Base-by-base conservation (phyloP, 257 asterid species). In the Solanum piurae region DNA sequence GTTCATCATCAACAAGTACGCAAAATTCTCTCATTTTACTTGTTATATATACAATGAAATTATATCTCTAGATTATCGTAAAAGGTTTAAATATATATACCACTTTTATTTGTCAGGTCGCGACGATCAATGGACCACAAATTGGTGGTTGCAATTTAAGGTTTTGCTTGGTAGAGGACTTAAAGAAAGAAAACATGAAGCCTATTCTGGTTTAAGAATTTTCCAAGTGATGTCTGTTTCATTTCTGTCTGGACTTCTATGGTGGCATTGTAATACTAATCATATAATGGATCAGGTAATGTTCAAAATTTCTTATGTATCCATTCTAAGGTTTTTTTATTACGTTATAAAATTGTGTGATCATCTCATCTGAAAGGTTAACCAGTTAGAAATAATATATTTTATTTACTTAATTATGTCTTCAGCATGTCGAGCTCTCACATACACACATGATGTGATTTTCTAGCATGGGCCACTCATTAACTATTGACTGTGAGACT, bases 271-370 rank as follows among this genome's bases (percentile, higher is more conserved):
- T 58, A 94, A 95, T 64, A 83, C 92, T 58, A 92, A 83, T 86
- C 98, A 96, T 91, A 93, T 96, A 49, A 98, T 95, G 92, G 98
- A 96, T 90, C 99, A 95, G 98, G 99, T 96, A 89, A 38, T n/a
- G 23, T 72, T 6, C 36, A 76, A 76, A 76, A 23, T 38, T 42
- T 21, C 83, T 37, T 2, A 20, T 74, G 29, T 34, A 36, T 9
- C 18, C 82, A 64, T 25, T 73, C 85, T 86, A 31, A 29, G 8
- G 12, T 12, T 33, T 1, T 34, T 72, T 33, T 14, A 31, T 16
- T 31, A 68, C 9, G 10, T 68, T 66, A 11, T 25, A 7, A 68
- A 68, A 68, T 68, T 34, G 80, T 0, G 33, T 37, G 21, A 3
- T 23, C 34, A 2, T 23, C 4, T 75, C 5, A 12, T 23, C 0